These are phyloP conservation scores for Hemerocallis citrina DNA, from an alignment of 106 monocot genomes.

Conservation along the genomic window DNA sequence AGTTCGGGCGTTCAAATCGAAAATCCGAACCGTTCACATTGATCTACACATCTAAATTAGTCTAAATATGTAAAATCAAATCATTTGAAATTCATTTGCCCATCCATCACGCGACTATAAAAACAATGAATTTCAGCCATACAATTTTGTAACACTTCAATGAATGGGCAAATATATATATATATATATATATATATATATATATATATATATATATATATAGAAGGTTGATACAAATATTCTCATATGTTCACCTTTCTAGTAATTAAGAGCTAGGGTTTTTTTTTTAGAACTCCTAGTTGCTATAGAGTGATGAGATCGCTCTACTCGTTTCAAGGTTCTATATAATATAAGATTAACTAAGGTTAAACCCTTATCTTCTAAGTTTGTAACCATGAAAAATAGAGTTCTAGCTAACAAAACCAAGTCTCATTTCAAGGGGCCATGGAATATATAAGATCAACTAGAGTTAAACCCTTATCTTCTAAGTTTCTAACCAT, in stretches of 20 bases:
- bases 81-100: too few species aligned
- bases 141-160: too few species aligned
- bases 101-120: too few species aligned
- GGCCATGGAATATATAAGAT: not conserved
- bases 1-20: too few species aligned
- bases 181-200: too few species aligned
- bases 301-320: not conserved
- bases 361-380: not conserved
- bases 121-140: too few species aligned
- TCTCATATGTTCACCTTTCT: constrained; percentile 1
- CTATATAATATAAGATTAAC: not conserved
- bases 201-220: too few species aligned
- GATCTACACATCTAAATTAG: too few species aligned
- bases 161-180: too few species aligned
- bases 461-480: not conserved
- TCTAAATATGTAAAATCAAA: too few species aligned
- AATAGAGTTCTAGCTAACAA: not conserved
- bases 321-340: constrained; percentile 11
- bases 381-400: not conserved
- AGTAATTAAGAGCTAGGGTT: not conserved
- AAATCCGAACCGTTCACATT: too few species aligned
- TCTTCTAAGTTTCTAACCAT: not conserved
- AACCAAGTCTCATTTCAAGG: too few species aligned
- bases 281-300: not conserved
- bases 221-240: constrained; percentile 7